Base-by-base conservation (phyloP, 352 stramenopile genomes). In the Detonula confervacea region DNA sequence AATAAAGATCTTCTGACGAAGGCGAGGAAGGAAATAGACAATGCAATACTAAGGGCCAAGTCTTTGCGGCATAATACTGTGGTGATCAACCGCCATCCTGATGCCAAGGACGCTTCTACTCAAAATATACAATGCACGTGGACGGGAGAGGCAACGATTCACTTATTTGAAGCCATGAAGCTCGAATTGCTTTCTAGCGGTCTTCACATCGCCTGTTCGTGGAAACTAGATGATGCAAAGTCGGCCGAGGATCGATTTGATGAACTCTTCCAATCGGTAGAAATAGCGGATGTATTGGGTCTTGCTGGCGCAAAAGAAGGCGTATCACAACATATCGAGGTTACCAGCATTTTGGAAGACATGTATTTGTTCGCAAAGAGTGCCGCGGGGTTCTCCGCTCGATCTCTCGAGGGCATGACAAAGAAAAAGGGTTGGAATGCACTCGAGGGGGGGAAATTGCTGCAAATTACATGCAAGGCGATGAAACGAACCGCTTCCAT, bases 131-230 rank as follows among this genome's bases (percentile, higher is more conserved):
- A 44, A 25, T 65, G 29, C 12, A 54, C 67, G 16, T 83, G 75
- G 76, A 75, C 60, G 22, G 55, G 24, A 33, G 29, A 65, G 42
- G 76, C 68, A 16, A 79, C 46, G 30, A 56, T 54, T 5, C 76
- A 84, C n/a, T 52, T 47, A 47, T 71, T 79, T 22, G 67, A 79
- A 29, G 66, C 76, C 11, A 67, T 79, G 0, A 30, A 79, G 27
- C 76, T 79, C 30, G 25, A 51, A 69, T 44, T 29, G 51, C 22
- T 63, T 25, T 49, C 69, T 39, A 56, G 47, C 35, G 47, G 62
- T 12, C 44, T 62, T 11, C 56, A 49, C 30, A 30, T 68, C n/a
- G 30, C 55, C 18, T 80, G 67, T 37, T 60, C 67, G 12, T 79
- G 68, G 76, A 72, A 76, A 51, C 6, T 76, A 27, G 51, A 59